Base-by-base conservation (phyloP, 306 rosid species). In the Quercus mongolica region DNA sequence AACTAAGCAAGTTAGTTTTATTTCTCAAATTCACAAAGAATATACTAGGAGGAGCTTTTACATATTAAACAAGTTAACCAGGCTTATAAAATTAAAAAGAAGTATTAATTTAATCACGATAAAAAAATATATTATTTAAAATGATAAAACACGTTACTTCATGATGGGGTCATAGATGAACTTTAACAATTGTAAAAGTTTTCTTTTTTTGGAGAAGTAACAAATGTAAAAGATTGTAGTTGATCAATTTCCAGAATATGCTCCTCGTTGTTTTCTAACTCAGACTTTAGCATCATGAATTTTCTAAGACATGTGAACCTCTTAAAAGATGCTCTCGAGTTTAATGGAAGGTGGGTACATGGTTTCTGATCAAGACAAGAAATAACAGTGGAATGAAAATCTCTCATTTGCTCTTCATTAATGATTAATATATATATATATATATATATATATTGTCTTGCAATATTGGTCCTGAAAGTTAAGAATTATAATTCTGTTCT, bases 1-100 rank as follows among this genome's bases (percentile, higher is more conserved):
- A 77, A 68, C 49, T 54, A 11, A 77, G 73, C 63, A 57, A 79
- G 73, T 35, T 77, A 65, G 71, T 28, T 18, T 49, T 49, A 11
- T 49, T 49, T 25, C 35, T 25, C 31, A 58, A 58, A n/a, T 58
- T 18, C 64, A 58, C 12, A 9, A 58, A 21, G 54, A 49, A 49
- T 8, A 58, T 58, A 9, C 4, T 21, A 58, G 21, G 21, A n/a
- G 20, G 62, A 58, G 21, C 26, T 20, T 20, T 57, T 21, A 20
- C 63, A 57, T n/a, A n/a, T 57, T 57, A 21, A 49, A 57, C 28
- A 20, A 57, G 28, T n/a, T 21, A 57, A 25, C 30, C 12, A 57
- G 21, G 63, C 17, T 49, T 12, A 8, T 57, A 57, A 8, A 6
- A 57, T 57, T 57, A 20, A 20, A 57, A n/a, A 57, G 26, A 3